A percentile compares a stretch with the other conserved stretches of the same genome.
phyloP scores from a whole-genome alignment of 192 early-diverging fungal species.

The Entomortierella parvispora region DNA sequence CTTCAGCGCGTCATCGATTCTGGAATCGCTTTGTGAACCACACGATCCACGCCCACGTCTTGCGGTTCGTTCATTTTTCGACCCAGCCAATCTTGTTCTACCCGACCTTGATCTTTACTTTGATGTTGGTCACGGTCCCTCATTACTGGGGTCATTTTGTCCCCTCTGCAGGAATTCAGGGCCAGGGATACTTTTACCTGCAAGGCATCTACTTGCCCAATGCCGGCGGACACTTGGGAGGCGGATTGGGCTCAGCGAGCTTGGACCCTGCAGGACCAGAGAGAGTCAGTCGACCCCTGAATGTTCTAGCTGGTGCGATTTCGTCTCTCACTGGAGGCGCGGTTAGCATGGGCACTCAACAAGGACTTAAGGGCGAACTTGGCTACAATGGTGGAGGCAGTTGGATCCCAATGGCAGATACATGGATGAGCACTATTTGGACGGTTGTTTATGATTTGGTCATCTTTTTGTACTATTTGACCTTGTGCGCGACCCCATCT shows the following conservation, averaged over 20 bases:
- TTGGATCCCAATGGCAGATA: slow-evolving; percentile 64
- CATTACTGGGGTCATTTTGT: slow-evolving; percentile 45
- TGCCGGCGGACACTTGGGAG: slow-evolving; percentile 30
- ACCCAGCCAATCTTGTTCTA: slow-evolving; percentile 46
- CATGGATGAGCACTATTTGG: slow-evolving; percentile 58
- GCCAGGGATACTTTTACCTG: slow-evolving; percentile 44
- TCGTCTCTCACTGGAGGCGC: slow-evolving; percentile 31
- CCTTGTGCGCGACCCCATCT: slow-evolving; percentile 42
- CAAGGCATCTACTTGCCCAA: slow-evolving; percentile 48
- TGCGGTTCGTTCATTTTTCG: slow-evolving; percentile 49
- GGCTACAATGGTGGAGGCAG: slow-evolving; percentile 24
- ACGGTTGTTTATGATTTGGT: slow-evolving; percentile 42
- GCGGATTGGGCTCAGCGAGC: slow-evolving; percentile 24
- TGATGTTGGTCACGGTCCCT: slow-evolving; percentile 48
- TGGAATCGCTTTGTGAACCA: slow-evolving; percentile 51
- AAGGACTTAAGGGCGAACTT: neutral
- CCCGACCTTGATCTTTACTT: slow-evolving; percentile 31
- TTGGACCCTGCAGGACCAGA: slow-evolving; percentile 35
- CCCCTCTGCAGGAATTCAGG: slow-evolving; percentile 42
- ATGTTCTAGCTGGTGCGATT: slow-evolving; percentile 20
- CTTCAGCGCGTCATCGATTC: slow-evolving; percentile 8
- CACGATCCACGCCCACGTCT: slow-evolving; percentile 41
- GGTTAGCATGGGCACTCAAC: neutral
- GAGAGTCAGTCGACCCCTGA: slow-evolving; percentile 19
- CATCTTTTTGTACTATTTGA: slow-evolving; percentile 48